Conservation (phyloP, 495 filamentous ascomycete species). For the Penicillium lagena region DNA sequence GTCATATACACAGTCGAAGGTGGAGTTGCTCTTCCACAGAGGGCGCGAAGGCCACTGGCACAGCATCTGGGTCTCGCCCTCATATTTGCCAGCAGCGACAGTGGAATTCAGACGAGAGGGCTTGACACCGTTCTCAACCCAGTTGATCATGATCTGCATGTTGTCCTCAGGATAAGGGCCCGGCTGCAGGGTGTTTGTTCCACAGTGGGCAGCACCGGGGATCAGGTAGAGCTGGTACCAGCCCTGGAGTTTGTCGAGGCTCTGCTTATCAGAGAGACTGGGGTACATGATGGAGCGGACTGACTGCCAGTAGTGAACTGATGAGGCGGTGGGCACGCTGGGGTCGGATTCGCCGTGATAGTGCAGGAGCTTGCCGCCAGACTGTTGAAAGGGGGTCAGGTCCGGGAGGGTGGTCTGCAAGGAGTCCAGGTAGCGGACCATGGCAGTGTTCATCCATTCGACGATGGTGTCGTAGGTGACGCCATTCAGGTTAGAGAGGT, state of each 20-base stretch:
- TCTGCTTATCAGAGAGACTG: slow-evolving; percentile 23
- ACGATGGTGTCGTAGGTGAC: slow-evolving; percentile 44
- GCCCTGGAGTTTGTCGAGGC: slow-evolving; percentile 31
- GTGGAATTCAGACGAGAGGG: slow-evolving; percentile 31
- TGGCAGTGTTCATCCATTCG: slow-evolving; percentile 35
- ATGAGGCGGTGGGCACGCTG: slow-evolving; percentile 40
- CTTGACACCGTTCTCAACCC: slow-evolving; percentile 42
- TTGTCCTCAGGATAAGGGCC: slow-evolving; percentile 40
- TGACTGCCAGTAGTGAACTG: slow-evolving; percentile 42
- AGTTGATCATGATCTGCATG: slow-evolving; percentile 37
- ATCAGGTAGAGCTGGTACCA: slow-evolving; percentile 49
- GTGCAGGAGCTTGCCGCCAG: slow-evolving; percentile 46
- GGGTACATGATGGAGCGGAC: slow-evolving; percentile 47
- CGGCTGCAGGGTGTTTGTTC: slow-evolving; percentile 28
- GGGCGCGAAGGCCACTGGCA: slow-evolving; percentile 42
- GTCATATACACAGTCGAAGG: slow-evolving; percentile 34
- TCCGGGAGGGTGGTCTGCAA: slow-evolving; percentile 37
- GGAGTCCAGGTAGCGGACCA: slow-evolving; percentile 20
- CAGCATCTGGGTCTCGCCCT: slow-evolving; percentile 27
- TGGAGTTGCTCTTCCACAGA: slow-evolving; percentile 24
- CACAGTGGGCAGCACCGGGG: slow-evolving; percentile 47
- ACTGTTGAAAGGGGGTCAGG: slow-evolving; percentile 30
- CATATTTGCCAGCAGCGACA: slow-evolving; percentile 12
- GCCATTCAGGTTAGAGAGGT: slow-evolving; percentile 25
- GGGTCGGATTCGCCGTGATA: slow-evolving; percentile 47